Evolutionary conservation across 495 filamentous ascomycete genomes (phyloP).

Genomic region (Jackrogersella minutella): DNA sequence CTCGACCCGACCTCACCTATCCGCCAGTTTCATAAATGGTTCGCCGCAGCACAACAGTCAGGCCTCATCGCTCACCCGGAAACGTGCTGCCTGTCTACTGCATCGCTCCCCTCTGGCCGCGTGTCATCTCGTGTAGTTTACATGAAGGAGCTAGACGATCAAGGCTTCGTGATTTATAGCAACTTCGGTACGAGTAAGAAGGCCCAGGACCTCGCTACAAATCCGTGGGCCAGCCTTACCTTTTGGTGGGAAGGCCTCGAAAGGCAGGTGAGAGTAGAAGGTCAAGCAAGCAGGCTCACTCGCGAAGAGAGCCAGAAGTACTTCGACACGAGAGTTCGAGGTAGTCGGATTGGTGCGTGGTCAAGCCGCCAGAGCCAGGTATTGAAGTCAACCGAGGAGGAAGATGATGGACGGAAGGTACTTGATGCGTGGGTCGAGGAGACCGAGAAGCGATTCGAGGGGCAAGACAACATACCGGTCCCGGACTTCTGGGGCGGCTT

Average conservation of each 20-base stretch:
- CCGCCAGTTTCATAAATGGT: slow-evolving; percentile 88
- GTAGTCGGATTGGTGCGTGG: slow-evolving; percentile 90
- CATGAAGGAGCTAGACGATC: slow-evolving; percentile 81
- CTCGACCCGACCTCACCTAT: slow-evolving; percentile 67
- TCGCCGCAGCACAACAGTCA: slow-evolving; percentile 68
- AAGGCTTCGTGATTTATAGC: slow-evolving; percentile 84
- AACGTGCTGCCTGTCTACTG: slow-evolving; percentile 81
- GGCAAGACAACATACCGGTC: slow-evolving; percentile 79
- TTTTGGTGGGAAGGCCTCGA: slow-evolving; percentile 82
- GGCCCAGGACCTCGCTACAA: slow-evolving; percentile 68
- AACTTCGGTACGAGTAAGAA: slow-evolving; percentile 87
- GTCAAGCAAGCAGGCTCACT: slow-evolving; percentile 69
- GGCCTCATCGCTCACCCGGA: slow-evolving; percentile 73
- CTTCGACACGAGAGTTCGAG: slow-evolving; percentile 80
- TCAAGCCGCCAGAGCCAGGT: slow-evolving; percentile 86
- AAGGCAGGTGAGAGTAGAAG: slow-evolving; percentile 87
- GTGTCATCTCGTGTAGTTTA: slow-evolving; percentile 89
- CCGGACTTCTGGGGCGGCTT: slow-evolving; percentile 95
- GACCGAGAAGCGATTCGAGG: slow-evolving; percentile 75
- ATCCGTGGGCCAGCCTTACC: slow-evolving; percentile 73
- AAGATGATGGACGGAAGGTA: slow-evolving; percentile 68
- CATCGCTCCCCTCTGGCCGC: slow-evolving; percentile 81
- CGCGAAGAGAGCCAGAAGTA: slow-evolving; percentile 84
- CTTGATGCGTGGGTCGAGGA: slow-evolving; percentile 75
- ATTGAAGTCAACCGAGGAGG: slow-evolving; percentile 57